These are phyloP conservation scores for Heritiera fomes DNA, from an alignment of 345 rosid genomes.

Conservation along the genomic window DNA sequence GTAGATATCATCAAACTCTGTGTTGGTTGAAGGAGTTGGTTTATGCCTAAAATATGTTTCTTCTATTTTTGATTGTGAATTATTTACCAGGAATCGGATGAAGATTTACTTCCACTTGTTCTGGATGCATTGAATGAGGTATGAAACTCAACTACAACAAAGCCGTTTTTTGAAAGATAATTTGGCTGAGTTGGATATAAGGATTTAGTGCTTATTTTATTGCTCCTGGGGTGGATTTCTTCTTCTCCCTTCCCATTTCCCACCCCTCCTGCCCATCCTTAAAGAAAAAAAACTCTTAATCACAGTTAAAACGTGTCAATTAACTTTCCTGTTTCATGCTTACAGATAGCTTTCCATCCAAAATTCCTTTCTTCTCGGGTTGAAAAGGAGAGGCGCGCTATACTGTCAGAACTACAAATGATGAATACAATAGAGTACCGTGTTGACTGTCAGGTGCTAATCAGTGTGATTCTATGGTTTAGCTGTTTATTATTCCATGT, in stretches of 20 bases:
- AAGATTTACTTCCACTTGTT: constrained; percentile 78
- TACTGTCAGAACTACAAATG: constrained; percentile 98
- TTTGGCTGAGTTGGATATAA: background rate
- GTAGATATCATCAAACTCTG: background rate
- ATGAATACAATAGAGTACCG: constrained; percentile 99
- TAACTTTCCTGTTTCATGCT: constrained; percentile 17
- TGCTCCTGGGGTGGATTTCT: constrained; percentile 7
- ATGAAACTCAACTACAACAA: constrained; percentile 2
- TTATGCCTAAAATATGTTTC: background rate
- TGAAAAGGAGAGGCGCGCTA: constrained; percentile 98
- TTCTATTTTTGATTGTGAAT: constrained; percentile 28
- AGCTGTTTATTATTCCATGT: constrained; percentile 22
- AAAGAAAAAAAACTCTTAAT: background rate
- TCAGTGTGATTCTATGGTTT: constrained; percentile 26
- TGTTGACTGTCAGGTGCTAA: constrained; percentile 93
- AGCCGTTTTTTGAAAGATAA: background rate
- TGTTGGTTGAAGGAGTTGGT: background rate
- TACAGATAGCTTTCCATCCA: constrained; percentile 95
- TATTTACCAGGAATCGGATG: constrained; percentile 73
- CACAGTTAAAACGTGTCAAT: background rate
- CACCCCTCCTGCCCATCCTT: background rate
- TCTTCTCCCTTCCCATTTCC: background rate
- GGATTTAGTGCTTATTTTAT: background rate
- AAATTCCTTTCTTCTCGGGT: constrained; percentile 92
- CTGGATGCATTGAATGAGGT: constrained; percentile 98